A percentile compares a stretch with the other conserved stretches of the same genome.
These are phyloP conservation scores for Pyricularia grisea DNA, from an alignment of 2,329 filamentous ascomycete species.

Conservation along the genomic window DNA sequence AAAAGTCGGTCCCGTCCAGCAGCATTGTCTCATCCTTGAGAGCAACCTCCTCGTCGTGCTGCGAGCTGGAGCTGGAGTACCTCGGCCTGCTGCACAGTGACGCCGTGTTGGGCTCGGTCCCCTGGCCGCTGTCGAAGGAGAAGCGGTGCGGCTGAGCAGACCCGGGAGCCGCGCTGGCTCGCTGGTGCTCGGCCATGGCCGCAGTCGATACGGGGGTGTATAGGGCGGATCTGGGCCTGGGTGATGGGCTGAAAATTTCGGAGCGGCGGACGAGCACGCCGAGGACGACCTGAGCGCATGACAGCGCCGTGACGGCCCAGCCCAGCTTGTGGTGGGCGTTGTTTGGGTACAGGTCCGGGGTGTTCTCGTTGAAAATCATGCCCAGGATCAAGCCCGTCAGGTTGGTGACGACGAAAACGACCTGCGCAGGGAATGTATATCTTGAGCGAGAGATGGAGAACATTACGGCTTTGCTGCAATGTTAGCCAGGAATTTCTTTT, in stretches of 20 bases:
- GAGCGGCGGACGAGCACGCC: conserved; percentile 54
- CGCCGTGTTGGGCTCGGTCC: conserved; percentile 59
- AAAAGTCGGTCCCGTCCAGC: conserved; percentile 14
- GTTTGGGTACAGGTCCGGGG: conserved; percentile 76
- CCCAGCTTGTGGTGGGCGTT: conserved; percentile 86
- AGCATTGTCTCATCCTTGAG: not conserved
- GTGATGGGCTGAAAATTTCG: conserved; percentile 25
- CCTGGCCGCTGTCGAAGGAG: conserved; percentile 66
- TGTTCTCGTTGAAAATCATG: conserved; percentile 67
- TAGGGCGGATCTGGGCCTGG: conserved; percentile 15
- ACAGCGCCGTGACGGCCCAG: conserved; percentile 70
- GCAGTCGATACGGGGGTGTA: conserved; percentile 55
- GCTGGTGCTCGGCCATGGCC: conserved; percentile 41
- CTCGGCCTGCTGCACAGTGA: conserved; percentile 57
- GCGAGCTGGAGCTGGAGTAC: conserved; percentile 36
- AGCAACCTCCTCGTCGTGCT: conserved; percentile 31
- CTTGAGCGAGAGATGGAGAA: conserved; percentile 74
- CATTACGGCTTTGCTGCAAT: conserved; percentile 57
- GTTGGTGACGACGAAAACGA: conserved; percentile 57
- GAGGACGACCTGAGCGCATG: conserved; percentile 60
- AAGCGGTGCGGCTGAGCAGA: conserved; percentile 35
- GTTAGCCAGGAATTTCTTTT: not conserved
- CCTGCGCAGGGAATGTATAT: conserved; percentile 59
- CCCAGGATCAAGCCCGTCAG: conserved; percentile 54
- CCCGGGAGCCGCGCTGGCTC: conserved; percentile 19